Evolutionary conservation across 2,329 filamentous ascomycete species (phyloP).

Genomic region (Celoporthe dispersa): DNA sequence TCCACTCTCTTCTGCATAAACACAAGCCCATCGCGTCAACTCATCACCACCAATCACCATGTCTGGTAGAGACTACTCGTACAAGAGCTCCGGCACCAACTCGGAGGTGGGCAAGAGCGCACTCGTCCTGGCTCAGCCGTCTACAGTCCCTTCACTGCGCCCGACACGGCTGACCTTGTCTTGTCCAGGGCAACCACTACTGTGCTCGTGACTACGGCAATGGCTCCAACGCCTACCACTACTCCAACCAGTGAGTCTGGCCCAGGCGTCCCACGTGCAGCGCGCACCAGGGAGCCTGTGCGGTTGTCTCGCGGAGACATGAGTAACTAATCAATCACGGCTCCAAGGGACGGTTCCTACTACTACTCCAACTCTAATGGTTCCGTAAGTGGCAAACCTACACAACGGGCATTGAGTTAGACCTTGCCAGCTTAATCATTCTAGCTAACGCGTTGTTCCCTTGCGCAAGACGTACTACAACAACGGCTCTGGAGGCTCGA

Average conservation of each 20-base stretch:
- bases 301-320: neutral
- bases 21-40: neutral
- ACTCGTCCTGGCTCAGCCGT: neutral
- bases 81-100: slow-evolving; percentile 63
- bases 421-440: neutral
- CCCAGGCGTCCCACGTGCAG: neutral
- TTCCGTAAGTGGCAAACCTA: slow-evolving; percentile 41
- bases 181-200: slow-evolving; percentile 66
- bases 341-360: slow-evolving; percentile 64
- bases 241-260: slow-evolving; percentile 62
- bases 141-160: neutral
- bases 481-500: slow-evolving; percentile 59
- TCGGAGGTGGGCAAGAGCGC: slow-evolving; percentile 51
- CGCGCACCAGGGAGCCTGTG: neutral
- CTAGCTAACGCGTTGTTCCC: neutral
- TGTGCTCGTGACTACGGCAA: slow-evolving; percentile 67
- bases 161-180: neutral
- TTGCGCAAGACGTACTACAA: slow-evolving; percentile 63
- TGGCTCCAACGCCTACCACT: slow-evolving; percentile 64
- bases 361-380: slow-evolving; percentile 74
- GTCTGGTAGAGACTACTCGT: slow-evolving; percentile 40
- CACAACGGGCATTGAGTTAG: no score
- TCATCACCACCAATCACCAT: slow-evolving; percentile 2
- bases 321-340: neutral
- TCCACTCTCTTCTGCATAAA: neutral